A percentile compares a stretch with the other conserved stretches of the same genome.
phyloP scores from a whole-genome alignment of 1,284 basidiomycete species.

The Spongispora temasekensis region DNA sequence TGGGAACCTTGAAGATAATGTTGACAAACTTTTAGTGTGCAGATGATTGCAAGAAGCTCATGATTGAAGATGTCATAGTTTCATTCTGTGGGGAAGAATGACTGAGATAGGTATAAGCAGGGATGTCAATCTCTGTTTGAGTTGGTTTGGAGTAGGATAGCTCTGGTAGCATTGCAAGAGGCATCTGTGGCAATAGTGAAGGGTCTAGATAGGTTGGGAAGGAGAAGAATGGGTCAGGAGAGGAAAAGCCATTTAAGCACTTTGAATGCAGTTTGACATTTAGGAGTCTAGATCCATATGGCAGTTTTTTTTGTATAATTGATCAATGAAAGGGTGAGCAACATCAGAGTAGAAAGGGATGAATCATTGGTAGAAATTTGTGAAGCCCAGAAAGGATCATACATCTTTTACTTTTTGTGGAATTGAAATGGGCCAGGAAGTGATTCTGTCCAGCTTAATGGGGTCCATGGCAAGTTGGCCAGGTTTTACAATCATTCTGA shows the following conservation, averaged over 20 bases:
- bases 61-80: background rate
- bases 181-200: background rate
- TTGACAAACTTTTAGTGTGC: background rate
- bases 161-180: background rate
- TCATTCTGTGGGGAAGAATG: background rate
- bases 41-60: background rate
- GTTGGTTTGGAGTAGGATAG: background rate
- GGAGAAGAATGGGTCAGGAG: background rate
- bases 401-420: too few relatives aligned
- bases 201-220: background rate
- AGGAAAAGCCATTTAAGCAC: background rate
- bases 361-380: too few relatives aligned
- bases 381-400: too few relatives aligned
- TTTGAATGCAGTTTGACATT: background rate
- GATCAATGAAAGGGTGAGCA: too few relatives aligned
- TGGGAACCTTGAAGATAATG: background rate
- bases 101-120: too few relatives aligned
- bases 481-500: too few relatives aligned
- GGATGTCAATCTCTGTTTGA: too few relatives aligned
- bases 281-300: too few relatives aligned
- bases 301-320: too few relatives aligned
- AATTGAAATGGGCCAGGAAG: too few relatives aligned
- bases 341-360: too few relatives aligned
- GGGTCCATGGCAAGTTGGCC: background rate
- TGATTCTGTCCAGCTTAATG: too few relatives aligned